Percentiles rank a stretch among this genome's conserved stretches.
Evolutionary conservation across 1,284 basidiomycete genomes (phyloP).

Genomic region (Coniferiporia sulphurascens): DNA sequence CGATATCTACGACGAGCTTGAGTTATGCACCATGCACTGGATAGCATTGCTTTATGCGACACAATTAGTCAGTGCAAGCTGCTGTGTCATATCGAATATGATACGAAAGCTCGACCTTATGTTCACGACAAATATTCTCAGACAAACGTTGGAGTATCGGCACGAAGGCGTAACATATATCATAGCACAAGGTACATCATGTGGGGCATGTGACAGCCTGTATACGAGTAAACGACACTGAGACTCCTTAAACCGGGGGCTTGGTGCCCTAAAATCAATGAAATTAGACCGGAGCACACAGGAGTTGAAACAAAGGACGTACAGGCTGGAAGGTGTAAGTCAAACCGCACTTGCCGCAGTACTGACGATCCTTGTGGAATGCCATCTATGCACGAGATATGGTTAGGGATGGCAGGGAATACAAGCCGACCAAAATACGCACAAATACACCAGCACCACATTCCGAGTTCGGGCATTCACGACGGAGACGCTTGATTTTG

Average conservation of each 20-base stretch:
- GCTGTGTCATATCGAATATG: too few species aligned
- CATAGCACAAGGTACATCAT: not conserved
- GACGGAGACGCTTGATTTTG: conserved; percentile 98
- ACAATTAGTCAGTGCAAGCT: too few species aligned
- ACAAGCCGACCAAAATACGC: conserved; percentile 30
- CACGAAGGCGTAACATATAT: not conserved
- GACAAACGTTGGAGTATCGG: not conserved
- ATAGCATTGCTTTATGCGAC: too few species aligned
- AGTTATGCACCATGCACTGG: too few species aligned
- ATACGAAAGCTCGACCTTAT: too few species aligned
- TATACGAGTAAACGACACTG: too few species aligned
- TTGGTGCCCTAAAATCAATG: conserved; percentile 30
- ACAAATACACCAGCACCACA: conserved; percentile 97
- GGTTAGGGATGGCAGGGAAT: not conserved
- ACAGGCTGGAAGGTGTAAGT: conserved; percentile 85
- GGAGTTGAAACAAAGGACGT: not conserved
- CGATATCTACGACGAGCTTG: too few species aligned
- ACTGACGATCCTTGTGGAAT: conserved; percentile 93
- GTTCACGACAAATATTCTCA: too few species aligned
- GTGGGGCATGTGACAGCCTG: not conserved
- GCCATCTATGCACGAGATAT: conserved; percentile 59
- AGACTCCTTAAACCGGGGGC: conserved; percentile 26
- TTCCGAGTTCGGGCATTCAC: conserved; percentile 88
- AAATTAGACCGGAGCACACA: conserved; percentile 16
- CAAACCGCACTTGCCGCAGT: conserved; percentile 91